Evolutionary conservation across 345 rosid genomes (phyloP), one percentile per base, ranked within the genome.

Genomic region (Salix dunnii): DNA sequence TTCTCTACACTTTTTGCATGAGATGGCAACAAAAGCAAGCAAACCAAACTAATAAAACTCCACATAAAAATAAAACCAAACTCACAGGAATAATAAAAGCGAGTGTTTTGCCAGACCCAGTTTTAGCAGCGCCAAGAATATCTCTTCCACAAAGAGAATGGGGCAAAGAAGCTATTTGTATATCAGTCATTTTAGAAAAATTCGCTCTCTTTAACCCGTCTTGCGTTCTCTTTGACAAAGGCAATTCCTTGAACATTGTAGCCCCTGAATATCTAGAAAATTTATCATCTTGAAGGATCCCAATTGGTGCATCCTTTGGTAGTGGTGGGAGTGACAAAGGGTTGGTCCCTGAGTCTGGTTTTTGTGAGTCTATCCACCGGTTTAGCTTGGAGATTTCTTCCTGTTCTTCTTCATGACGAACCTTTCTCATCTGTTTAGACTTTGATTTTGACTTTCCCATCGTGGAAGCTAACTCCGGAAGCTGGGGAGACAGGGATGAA

Each of bases 31-130:
- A 23, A 21, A 48, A 46, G 69, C 33, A 63, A 20, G 30, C 30
- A 25, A 7, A 76, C 7, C 23, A 60, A 48, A 49, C 25, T 23
- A 6, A 62, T 31, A 30, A 25, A 14, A 40, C 13, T 36, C 42
- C 20, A 69, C 65, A 14, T 14, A 68, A 11, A 8, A 0, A 14
- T 68, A 68, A 66, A 42, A 31, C 6, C 80, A 43, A 43, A 83
- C 96, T 87, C 67, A 93, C 99, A 51, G 98, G 97, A 38, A 96
- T 87, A 62, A 91, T 84, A 83, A 96, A 96, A 73, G 98, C 98
- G 3, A 96, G 86, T 2, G 99, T 93, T 85, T 96, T 93, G 30
- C 97, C 99, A 0, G 99, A 95, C 42, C 99, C 98, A 46, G 98
- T 95, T 84, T 91, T 90, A 0, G 99, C 99, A 0, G 99, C 99